Evolutionary conservation across 2,329 filamentous ascomycete genomes (phyloP).

Genomic region (Stagonosporopsis rhizophila): DNA sequence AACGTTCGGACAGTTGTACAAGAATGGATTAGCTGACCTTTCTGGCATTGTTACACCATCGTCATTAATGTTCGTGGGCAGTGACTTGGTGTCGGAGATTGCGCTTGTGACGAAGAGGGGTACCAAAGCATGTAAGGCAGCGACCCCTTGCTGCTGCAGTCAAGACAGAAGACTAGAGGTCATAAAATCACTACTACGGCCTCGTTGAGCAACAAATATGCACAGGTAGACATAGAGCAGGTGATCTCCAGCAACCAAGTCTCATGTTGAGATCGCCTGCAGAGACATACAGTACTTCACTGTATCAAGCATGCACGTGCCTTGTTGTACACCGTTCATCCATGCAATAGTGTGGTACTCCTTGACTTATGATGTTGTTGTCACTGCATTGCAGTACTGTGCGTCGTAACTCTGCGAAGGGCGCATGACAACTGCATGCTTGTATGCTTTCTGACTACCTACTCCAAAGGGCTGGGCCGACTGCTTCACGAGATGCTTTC

Average conservation of each 20-base stretch:
- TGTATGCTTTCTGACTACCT: not conserved
- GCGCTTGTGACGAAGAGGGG: not conserved
- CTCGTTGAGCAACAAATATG: not conserved
- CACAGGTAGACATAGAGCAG: too few relatives aligned
- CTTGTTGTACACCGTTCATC: not conserved
- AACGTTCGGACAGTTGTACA: constrained; percentile 2
- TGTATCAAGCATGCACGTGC: not conserved
- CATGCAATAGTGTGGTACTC: not conserved
- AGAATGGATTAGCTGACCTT: not conserved
- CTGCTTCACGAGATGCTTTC: not conserved
- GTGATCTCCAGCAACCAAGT: not conserved
- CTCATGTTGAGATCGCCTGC: not conserved
- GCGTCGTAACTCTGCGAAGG: not conserved
- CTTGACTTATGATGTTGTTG: not conserved
- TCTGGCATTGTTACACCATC: too few relatives aligned
- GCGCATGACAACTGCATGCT: constrained; percentile 3
- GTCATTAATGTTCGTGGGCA: not conserved
- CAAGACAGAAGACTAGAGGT: not conserved
- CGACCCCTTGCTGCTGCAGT: not conserved
- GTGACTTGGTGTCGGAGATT: not conserved
- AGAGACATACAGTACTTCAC: not conserved
- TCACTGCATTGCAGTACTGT: not conserved
- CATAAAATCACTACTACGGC: not conserved
- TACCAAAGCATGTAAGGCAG: not conserved
- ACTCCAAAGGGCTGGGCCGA: not conserved